Conservation (phyloP, 306 rosid species). For the Lupinus albus region DNA sequence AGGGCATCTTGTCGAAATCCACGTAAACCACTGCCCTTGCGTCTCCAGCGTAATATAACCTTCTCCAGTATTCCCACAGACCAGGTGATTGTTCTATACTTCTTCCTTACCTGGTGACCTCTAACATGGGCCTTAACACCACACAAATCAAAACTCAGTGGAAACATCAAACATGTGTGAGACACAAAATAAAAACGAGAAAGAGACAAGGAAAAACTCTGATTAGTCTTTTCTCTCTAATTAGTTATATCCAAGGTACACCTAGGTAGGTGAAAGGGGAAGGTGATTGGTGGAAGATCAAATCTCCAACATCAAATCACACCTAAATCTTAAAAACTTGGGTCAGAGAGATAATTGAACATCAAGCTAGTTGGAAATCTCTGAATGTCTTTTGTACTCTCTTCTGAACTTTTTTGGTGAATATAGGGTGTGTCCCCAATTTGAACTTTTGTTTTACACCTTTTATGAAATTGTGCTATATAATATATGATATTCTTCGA, state of each 20-base stretch:
- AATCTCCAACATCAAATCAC: too few species aligned
- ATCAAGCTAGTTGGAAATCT: constrained; percentile 10
- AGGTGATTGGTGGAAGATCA: background rate
- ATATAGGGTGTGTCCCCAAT: constrained; percentile 11
- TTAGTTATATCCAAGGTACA: background rate
- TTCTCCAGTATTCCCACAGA: constrained; percentile 88
- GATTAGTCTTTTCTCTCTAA: background rate
- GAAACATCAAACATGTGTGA: constrained; percentile 1
- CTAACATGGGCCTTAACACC: constrained; percentile 81
- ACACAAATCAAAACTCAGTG: constrained; percentile 48
- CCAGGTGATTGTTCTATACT: constrained; percentile 72
- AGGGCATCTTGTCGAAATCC: constrained; percentile 68
- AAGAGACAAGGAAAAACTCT: background rate
- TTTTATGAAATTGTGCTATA: background rate
- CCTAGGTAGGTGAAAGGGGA: constrained; percentile 5
- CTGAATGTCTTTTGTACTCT: constrained; percentile 7
- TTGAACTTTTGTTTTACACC: constrained; percentile 12
- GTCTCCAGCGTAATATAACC: constrained; percentile 90
- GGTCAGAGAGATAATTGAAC: constrained; percentile 13
- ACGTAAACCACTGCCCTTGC: constrained; percentile 83
- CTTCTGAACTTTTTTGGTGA: background rate
- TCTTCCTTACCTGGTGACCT: constrained; percentile 92
- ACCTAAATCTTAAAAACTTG: too few species aligned
- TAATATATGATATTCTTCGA: background rate
- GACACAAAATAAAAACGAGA: background rate